These are phyloP conservation scores for Cutaneotrichosporon cutaneum DNA, from an alignment of 1,284 basidiomycete genomes.

Conservation along the genomic window DNA sequence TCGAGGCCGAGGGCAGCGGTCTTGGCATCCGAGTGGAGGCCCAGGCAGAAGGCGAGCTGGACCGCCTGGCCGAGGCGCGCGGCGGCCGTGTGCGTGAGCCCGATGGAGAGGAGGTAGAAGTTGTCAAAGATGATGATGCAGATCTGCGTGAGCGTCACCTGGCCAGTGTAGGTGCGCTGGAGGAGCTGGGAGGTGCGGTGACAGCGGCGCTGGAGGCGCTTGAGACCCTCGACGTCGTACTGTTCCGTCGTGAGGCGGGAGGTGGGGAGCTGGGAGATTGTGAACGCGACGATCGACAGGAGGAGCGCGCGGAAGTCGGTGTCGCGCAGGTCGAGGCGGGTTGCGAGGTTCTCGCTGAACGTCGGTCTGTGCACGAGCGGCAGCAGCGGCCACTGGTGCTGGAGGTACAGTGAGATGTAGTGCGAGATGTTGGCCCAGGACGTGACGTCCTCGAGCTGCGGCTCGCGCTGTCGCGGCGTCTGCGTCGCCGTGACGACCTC, in stretches of 20 bases:
- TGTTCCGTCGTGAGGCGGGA: constrained; percentile 44
- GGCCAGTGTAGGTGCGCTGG: constrained; percentile 48
- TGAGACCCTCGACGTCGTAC: constrained; percentile 49
- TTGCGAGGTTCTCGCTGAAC: constrained; percentile 48
- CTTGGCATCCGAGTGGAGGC: constrained; percentile 47
- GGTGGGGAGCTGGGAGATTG: constrained; percentile 51
- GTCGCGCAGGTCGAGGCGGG: constrained; percentile 46
- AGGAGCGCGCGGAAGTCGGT: constrained; percentile 50
- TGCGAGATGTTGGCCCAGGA: constrained; percentile 50
- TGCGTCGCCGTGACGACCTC: constrained; percentile 20
- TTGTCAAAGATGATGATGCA: constrained; percentile 51
- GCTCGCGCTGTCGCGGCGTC: constrained; percentile 23
- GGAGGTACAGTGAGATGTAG: constrained; percentile 50
- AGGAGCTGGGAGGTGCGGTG: constrained; percentile 46
- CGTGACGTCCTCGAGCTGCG: constrained; percentile 49
- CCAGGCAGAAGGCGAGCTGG: constrained; percentile 49
- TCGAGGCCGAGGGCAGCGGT: constrained; percentile 44
- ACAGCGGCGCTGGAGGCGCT: constrained; percentile 48
- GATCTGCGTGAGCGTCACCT: constrained; percentile 47
- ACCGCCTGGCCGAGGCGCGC: constrained; percentile 48
- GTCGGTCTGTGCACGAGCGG: constrained; percentile 53
- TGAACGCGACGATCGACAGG: constrained; percentile 51
- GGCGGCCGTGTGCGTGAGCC: constrained; percentile 45
- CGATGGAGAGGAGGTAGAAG: constrained; percentile 50
- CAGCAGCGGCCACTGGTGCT: constrained; percentile 48